Evolutionary conservation across 176 grass and related monocot genomes (phyloP).

Genomic region (Ensete ventricosum): DNA sequence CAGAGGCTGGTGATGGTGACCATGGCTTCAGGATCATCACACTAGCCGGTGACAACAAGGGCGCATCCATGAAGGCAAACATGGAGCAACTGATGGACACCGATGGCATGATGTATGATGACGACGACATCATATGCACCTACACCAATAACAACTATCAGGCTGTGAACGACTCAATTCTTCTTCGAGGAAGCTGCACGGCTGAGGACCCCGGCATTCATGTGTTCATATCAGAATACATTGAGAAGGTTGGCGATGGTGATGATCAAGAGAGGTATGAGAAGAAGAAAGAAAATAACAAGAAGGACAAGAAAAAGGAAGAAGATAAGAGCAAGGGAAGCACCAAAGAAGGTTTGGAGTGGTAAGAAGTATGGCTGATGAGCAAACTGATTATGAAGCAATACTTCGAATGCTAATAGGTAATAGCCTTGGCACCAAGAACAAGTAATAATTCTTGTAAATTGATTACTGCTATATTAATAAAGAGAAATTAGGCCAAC

Average conservation of each 20-base stretch:
- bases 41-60: conserved; percentile 4
- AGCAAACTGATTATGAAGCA: too few species aligned
- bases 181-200: conserved; percentile 54
- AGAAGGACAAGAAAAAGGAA: conserved; percentile 1
- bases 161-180: conserved; percentile 88
- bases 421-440: too few species aligned
- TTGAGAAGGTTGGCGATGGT: conserved; percentile 21
- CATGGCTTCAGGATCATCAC: conserved; percentile 8
- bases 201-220: conserved; percentile 71
- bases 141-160: conserved; percentile 96
- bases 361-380: too few species aligned
- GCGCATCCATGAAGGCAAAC: conserved; percentile 8
- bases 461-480: too few species aligned
- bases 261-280: conserved; percentile 25
- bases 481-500: too few species aligned
- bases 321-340: conserved; percentile 6
- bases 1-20: neutral
- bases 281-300: conserved; percentile 15
- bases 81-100: conserved; percentile 32
- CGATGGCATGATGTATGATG: neutral
- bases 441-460: too few species aligned
- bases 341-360: neutral
- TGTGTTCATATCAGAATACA: conserved; percentile 42
- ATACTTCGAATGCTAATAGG: too few species aligned
- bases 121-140: conserved; percentile 34